A percentile compares a stretch with the other conserved stretches of the same genome.
phyloP scores from a whole-genome alignment of 129 eudicot genomes.

The Chrysanthemum seticuspe region DNA sequence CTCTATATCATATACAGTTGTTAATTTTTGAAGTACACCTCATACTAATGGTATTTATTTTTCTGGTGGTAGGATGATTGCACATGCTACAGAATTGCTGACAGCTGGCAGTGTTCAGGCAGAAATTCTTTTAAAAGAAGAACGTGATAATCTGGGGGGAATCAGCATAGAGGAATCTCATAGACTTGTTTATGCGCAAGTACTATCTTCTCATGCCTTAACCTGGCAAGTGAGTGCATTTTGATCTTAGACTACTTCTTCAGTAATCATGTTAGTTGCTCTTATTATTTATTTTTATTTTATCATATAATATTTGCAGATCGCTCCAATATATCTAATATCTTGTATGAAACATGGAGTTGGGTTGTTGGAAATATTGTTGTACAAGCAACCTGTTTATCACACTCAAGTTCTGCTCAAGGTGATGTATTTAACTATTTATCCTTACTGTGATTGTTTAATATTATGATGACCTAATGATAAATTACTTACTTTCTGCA shows the following conservation, averaged over 20 bases:
- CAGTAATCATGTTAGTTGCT: not conserved
- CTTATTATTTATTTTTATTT: not conserved
- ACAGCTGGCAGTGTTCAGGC: slow-evolving; percentile 83
- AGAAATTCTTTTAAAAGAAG: slow-evolving; percentile 69
- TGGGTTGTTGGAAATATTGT: slow-evolving; percentile 81
- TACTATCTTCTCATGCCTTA: slow-evolving; percentile 82
- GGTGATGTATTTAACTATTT: slow-evolving; percentile 36
- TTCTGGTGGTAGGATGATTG: slow-evolving; percentile 71
- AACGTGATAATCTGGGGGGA: slow-evolving; percentile 71
- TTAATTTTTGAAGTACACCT: not conserved
- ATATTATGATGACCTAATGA: slow-evolving; percentile 2
- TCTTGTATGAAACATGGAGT: slow-evolving; percentile 86
- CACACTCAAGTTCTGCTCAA: slow-evolving; percentile 72
- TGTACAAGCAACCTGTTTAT: slow-evolving; percentile 86
- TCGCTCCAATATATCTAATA: slow-evolving; percentile 86
- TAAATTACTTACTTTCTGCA: not conserved
- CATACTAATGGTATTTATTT: slow-evolving; percentile 3
- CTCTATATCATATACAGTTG: not conserved
- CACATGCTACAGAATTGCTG: slow-evolving; percentile 90
- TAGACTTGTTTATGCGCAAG: slow-evolving; percentile 92
- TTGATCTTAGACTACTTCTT: not conserved
- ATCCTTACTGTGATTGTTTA: not conserved
- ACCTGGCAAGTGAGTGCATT: slow-evolving; percentile 89
- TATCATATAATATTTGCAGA: slow-evolving; percentile 38
- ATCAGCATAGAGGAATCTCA: slow-evolving; percentile 91